Conservation (phyloP, 2,329 filamentous ascomycete genomes). For the Paramyrothecium roridum region DNA sequence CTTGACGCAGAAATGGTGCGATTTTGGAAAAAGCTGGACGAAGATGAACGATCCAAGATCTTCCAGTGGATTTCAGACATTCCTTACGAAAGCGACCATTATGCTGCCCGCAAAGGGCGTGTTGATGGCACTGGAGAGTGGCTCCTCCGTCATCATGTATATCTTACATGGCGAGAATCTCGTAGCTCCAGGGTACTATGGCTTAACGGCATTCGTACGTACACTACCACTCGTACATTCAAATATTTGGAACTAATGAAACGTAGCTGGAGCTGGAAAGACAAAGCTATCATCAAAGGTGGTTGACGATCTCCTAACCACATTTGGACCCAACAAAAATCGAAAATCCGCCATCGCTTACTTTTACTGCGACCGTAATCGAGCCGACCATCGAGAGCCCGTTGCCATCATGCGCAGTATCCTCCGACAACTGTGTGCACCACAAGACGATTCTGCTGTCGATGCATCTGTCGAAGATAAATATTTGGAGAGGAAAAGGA, state of each 20-base stretch:
- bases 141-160: slow-evolving; percentile 4
- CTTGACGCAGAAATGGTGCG: background rate
- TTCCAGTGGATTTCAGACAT: slow-evolving; percentile 10
- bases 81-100: slow-evolving; percentile 8
- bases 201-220: slow-evolving; percentile 7
- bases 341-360: slow-evolving; percentile 8
- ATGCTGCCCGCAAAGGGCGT: slow-evolving; percentile 3
- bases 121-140: slow-evolving; percentile 7
- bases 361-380: slow-evolving; percentile 11
- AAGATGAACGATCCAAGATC: slow-evolving; percentile 6
- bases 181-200: slow-evolving; percentile 1
- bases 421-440: slow-evolving; percentile 9
- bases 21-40: slow-evolving; percentile 4
- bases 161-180: slow-evolving; percentile 3
- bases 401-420: slow-evolving; percentile 8
- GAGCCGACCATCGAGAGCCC: slow-evolving; percentile 6
- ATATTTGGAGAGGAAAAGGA: slow-evolving; percentile 3
- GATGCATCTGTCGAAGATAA: background rate
- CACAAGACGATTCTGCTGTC: background rate
- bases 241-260: background rate
- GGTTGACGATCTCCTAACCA: slow-evolving; percentile 1
- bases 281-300: slow-evolving; percentile 8
- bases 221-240: background rate
- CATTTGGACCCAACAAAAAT: background rate
- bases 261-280: slow-evolving; percentile 8